A percentile compares a stretch with the other conserved stretches of the same genome.
These are phyloP conservation scores for Calcarisporium arbuscula DNA, from an alignment of 2,329 filamentous ascomycete genomes.

Conservation along the genomic window DNA sequence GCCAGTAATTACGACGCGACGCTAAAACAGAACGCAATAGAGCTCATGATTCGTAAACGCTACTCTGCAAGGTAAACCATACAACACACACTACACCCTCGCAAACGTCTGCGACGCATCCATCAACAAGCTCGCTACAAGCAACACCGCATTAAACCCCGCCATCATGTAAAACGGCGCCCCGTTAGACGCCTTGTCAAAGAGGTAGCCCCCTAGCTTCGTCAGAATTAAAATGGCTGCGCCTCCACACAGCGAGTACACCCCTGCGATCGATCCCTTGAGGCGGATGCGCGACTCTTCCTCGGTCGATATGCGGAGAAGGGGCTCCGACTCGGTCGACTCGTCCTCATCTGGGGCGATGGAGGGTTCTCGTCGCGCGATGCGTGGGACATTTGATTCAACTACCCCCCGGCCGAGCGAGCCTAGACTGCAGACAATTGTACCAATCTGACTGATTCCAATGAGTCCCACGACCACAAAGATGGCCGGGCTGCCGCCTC, in stretches of 20 bases:
- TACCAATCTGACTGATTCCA: conserved; percentile 89
- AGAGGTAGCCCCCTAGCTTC: conserved; percentile 81
- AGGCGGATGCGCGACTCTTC: conserved; percentile 50
- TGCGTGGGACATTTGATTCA: conserved; percentile 34
- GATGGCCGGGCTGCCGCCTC: conserved; percentile 61
- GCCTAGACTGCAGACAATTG: conserved; percentile 92
- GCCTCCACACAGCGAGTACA: conserved; percentile 88
- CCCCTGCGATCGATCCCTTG: conserved; percentile 90
- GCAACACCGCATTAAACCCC: conserved; percentile 69
- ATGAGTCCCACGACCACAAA: conserved; percentile 75
- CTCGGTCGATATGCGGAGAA: conserved; percentile 26
- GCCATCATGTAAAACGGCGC: conserved; percentile 96
- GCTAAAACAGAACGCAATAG: no score
- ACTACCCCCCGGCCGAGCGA: conserved; percentile 78
- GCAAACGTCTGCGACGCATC: conserved; percentile 38
- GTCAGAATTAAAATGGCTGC: conserved; percentile 86
- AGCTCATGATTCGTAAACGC: no score
- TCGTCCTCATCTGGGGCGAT: conserved; percentile 32
- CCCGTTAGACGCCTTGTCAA: conserved; percentile 66
- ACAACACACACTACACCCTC: no score
- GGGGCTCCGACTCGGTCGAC: conserved; percentile 33
- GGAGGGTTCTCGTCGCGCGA: conserved; percentile 16
- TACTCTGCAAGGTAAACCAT: no score
- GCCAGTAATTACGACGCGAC: no score
- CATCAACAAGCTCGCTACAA: conserved; percentile 49